A percentile compares a stretch with the other conserved stretches of the same genome.
Evolutionary conservation across 2,329 filamentous ascomycete species (phyloP).

Genomic region (Aspergillus glaucus): DNA sequence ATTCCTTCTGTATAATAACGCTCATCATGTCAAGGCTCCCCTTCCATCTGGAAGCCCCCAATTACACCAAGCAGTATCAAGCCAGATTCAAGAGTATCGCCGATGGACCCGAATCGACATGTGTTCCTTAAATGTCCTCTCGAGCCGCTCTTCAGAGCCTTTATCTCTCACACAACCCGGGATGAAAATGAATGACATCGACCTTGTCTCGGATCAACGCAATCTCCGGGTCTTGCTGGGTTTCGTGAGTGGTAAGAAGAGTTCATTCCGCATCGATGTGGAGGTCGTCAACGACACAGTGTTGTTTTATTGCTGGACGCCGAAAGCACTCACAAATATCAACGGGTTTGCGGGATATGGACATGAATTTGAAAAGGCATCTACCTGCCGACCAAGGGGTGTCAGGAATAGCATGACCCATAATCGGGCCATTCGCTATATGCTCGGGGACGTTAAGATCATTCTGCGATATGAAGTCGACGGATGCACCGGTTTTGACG

Average conservation of each 20-base stretch:
- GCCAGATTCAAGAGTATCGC: background rate
- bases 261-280: background rate
- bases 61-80: background rate
- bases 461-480: constrained; percentile 4
- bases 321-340: background rate
- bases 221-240: constrained; percentile 1
- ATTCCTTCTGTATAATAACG: background rate
- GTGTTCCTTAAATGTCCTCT: background rate
- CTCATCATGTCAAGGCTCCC: background rate
- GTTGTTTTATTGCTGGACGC: background rate
- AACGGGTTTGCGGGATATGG: background rate
- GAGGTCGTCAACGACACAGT: background rate
- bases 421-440: constrained; percentile 1
- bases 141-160: background rate
- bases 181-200: background rate
- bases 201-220: constrained; percentile 6
- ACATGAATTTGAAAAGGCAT: background rate
- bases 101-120: background rate
- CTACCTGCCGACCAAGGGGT: background rate
- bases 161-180: background rate
- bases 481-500: background rate
- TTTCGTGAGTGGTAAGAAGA: background rate
- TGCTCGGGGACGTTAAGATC: background rate
- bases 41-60: background rate
- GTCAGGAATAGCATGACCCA: background rate